phyloP scores from a whole-genome alignment of 2,329 filamentous ascomycete genomes.

The Diaporthe capsici region DNA sequence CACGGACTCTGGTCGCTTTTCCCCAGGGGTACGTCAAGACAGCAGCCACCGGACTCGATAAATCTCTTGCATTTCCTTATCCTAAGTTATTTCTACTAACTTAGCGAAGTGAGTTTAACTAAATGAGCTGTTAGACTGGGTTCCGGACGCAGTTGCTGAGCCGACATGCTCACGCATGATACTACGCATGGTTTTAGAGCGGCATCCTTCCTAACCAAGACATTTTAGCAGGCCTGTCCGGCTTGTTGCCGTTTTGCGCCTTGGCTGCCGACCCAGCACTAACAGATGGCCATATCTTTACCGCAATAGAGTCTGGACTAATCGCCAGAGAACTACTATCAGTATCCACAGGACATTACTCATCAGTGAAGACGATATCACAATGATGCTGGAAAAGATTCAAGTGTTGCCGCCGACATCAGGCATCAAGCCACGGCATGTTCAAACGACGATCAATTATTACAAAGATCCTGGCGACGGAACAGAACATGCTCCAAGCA shows the following conservation, averaged over 20 bases:
- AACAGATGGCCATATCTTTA: neutral
- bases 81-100: too few relatives aligned
- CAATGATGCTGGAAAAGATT: slow-evolving; percentile 1
- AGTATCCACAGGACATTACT: neutral
- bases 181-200: neutral
- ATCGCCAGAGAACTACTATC: too few relatives aligned
- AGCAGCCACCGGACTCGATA: neutral
- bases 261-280: neutral
- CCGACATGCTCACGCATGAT: neutral
- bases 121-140: accelerated
- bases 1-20: neutral
- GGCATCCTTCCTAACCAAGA: slow-evolving; percentile 14
- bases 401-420: neutral
- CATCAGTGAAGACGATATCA: neutral
- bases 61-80: too few relatives aligned
- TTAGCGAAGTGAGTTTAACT: neutral
- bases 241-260: slow-evolving; percentile 19
- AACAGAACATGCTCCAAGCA: slow-evolving; percentile 44
- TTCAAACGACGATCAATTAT: slow-evolving; percentile 48
- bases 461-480: slow-evolving; percentile 48
- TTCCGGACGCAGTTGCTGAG: too few relatives aligned
- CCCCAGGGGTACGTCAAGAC: neutral
- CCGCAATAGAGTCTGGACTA: neutral
- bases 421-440: slow-evolving; percentile 5
- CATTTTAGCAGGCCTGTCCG: neutral